phyloP scores from a whole-genome alignment of 768 basidiomycete species.

The Steccherinum ochraceum region DNA sequence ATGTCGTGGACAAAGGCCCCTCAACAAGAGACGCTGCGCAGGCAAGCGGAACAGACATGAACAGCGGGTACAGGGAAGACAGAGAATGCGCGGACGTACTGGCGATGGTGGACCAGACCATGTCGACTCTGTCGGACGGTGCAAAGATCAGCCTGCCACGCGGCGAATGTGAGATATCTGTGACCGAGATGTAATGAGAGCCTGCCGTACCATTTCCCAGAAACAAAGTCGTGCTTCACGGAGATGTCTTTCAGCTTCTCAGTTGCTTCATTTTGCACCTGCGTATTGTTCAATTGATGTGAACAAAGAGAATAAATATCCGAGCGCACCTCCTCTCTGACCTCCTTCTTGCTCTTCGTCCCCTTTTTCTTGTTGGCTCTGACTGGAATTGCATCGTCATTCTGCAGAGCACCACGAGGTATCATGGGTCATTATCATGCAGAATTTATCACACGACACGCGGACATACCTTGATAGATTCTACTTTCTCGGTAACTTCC shows the following conservation, averaged over 20 bases:
- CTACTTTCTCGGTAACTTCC: constrained; percentile 48
- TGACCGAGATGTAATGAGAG: not conserved
- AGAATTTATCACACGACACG: not conserved
- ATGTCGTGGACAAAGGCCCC: constrained; percentile 55
- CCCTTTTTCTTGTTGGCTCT: constrained; percentile 71
- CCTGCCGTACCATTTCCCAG: constrained; percentile 58
- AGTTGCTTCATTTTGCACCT: constrained; percentile 57
- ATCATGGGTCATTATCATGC: not conserved
- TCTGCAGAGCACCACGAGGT: no score
- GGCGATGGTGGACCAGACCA: constrained; percentile 56
- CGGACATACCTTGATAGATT: constrained; percentile 48
- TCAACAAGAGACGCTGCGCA: constrained; percentile 53
- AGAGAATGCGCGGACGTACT: constrained; percentile 31
- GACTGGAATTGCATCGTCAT: constrained; percentile 57
- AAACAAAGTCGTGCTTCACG: constrained; percentile 42
- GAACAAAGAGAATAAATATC: not conserved
- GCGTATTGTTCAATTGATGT: not conserved
- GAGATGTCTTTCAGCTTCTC: constrained; percentile 56
- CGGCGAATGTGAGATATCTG: not conserved
- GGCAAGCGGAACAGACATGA: not conserved
- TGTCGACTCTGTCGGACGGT: constrained; percentile 53
- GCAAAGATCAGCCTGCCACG: constrained; percentile 61
- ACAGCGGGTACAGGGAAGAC: constrained; percentile 1
- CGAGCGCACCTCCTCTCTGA: constrained; percentile 53
- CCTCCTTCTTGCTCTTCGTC: constrained; percentile 67